phyloP scores from a whole-genome alignment of 2,329 filamentous ascomycete species.

The Colletotrichum neosansevieriae region DNA sequence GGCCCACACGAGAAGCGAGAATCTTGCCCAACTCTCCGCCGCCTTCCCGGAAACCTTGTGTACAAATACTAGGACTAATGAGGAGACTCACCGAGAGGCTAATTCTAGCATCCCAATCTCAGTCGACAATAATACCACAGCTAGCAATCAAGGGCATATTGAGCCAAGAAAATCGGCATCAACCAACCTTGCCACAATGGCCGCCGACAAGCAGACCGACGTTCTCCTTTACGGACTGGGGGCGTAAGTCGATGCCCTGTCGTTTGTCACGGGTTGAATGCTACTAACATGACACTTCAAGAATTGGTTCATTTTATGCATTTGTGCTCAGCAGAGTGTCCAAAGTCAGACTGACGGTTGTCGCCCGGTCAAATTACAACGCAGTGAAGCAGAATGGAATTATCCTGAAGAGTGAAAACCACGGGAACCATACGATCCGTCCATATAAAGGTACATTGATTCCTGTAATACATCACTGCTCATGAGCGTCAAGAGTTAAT shows the following conservation, averaged over 20 bases:
- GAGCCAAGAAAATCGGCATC: neutral
- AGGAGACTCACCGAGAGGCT: neutral
- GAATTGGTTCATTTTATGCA: conserved; percentile 69
- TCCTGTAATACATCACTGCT: neutral
- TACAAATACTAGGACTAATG: conserved; percentile 25
- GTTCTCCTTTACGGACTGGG: conserved; percentile 66
- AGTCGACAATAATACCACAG: neutral
- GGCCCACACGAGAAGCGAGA: neutral
- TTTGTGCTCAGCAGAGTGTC: conserved; percentile 61
- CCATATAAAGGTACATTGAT: conserved; percentile 54
- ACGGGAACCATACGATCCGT: conserved; percentile 64
- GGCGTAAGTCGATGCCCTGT: conserved; percentile 55
- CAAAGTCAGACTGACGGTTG: conserved; percentile 65
- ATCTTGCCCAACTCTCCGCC: neutral
- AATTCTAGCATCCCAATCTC: neutral
- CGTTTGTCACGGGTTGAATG: neutral
- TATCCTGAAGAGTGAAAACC: conserved; percentile 64
- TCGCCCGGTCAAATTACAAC: conserved; percentile 71
- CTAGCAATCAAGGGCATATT: neutral
- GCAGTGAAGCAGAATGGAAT: conserved; percentile 66
- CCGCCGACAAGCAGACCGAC: conserved; percentile 41
- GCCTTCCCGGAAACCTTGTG: neutral
- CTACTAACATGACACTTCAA: conserved; percentile 42
- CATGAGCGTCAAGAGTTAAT: neutral
- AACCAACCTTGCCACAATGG: conserved; percentile 21